These are phyloP conservation scores for Magnolia sinica DNA, from an alignment of 164 flowering plant species.

Conservation along the genomic window DNA sequence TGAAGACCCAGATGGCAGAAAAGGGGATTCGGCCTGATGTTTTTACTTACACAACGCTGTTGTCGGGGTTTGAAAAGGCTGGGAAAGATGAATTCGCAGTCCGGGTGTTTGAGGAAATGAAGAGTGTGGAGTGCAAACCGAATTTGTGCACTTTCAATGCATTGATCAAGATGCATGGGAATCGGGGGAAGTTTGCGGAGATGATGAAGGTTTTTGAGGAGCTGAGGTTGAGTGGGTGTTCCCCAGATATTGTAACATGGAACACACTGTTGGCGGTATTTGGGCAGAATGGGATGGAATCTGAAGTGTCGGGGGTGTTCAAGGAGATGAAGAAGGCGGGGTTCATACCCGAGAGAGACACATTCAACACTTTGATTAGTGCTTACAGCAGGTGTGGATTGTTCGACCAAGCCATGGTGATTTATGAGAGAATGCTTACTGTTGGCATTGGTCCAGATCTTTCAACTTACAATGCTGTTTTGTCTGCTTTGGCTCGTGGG, in stretches of 20 bases:
- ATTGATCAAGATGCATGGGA: slow-evolving; percentile 89
- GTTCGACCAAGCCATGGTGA: slow-evolving; percentile 72
- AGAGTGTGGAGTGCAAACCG: slow-evolving; percentile 62
- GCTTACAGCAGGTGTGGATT: slow-evolving; percentile 82
- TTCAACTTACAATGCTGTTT: slow-evolving; percentile 85
- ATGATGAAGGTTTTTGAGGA: slow-evolving; percentile 91
- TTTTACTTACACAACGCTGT: slow-evolving; percentile 78
- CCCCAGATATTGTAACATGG: slow-evolving; percentile 93
- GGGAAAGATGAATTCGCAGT: slow-evolving; percentile 86
- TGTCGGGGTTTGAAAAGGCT: slow-evolving; percentile 84
- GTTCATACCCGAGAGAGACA: slow-evolving; percentile 86
- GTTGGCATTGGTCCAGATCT: slow-evolving; percentile 75
- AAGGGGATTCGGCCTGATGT: slow-evolving; percentile 83
- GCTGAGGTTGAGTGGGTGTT: slow-evolving; percentile 48
- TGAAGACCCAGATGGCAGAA: slow-evolving; percentile 59
- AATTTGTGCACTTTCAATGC: slow-evolving; percentile 92
- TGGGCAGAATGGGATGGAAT: slow-evolving; percentile 90
- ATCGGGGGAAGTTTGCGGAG: slow-evolving; percentile 68
- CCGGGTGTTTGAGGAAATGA: slow-evolving; percentile 80
- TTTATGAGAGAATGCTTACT: slow-evolving; percentile 68
- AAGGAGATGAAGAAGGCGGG: slow-evolving; percentile 95
- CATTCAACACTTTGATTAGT: slow-evolving; percentile 82
- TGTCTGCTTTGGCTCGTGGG: slow-evolving; percentile 86
- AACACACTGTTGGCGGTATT: slow-evolving; percentile 81
- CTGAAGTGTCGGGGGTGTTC: slow-evolving; percentile 81